These are phyloP conservation scores for Boeremia lycopersici DNA, from an alignment of 2,329 filamentous ascomycete species.

Conservation along the genomic window DNA sequence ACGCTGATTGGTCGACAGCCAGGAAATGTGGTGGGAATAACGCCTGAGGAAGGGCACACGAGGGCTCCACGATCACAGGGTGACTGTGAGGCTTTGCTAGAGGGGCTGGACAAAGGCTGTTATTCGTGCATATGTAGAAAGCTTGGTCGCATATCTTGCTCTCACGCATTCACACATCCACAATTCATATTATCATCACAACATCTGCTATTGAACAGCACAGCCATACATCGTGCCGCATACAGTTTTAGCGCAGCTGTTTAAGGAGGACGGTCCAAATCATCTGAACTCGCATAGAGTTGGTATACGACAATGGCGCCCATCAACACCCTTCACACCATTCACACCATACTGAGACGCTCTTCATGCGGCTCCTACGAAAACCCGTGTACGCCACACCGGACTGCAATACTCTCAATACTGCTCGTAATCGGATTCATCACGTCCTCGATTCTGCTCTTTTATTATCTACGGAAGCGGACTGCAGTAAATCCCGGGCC, in stretches of 20 bases:
- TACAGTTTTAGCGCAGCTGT: not conserved
- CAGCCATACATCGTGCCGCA: not conserved
- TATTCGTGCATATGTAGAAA: slow-evolving; percentile 1
- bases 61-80: slow-evolving; percentile 6
- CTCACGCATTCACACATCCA: no score
- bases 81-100: not conserved
- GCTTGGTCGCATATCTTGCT: not conserved
- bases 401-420: slow-evolving; percentile 5
- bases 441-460: slow-evolving; percentile 2
- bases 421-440: slow-evolving; percentile 5
- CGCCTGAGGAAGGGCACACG: not conserved
- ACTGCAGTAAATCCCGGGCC: not conserved
- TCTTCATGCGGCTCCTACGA: slow-evolving; percentile 1
- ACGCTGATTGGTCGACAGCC: not conserved
- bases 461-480: slow-evolving; percentile 11
- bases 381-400: slow-evolving; percentile 1
- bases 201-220: no score
- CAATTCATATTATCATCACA: no score
- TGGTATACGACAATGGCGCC: slow-evolving; percentile 4
- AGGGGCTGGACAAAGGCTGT: not conserved
- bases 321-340: not conserved
- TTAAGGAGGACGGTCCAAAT: not conserved
- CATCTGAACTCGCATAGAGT: not conserved
- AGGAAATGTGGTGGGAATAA: not conserved
- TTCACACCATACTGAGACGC: not conserved